phyloP scores from a whole-genome alignment of 2,329 filamentous ascomycete species.

The Hymenoscyphus linearis region DNA sequence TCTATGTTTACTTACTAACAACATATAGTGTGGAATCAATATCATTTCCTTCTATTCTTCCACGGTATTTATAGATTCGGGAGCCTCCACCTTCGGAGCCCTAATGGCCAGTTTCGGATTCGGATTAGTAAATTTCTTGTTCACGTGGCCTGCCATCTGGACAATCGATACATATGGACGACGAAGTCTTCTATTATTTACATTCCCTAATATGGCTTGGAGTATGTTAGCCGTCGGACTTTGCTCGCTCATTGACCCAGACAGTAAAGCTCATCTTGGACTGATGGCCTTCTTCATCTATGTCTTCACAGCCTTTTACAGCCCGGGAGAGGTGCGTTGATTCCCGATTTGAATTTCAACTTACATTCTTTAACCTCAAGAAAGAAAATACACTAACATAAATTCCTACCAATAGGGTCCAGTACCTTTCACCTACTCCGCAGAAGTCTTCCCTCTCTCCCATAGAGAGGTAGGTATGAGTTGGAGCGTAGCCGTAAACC shows the following conservation, averaged over 20 bases:
- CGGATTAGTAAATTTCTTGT: constrained; percentile 57
- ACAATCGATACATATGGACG: constrained; percentile 62
- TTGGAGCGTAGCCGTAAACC: constrained; percentile 61
- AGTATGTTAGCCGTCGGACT: constrained; percentile 53
- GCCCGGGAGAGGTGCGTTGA: constrained; percentile 42
- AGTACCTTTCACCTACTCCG: constrained; percentile 63
- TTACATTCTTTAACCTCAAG: background rate
- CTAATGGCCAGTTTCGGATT: constrained; percentile 58
- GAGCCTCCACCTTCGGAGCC: constrained; percentile 48
- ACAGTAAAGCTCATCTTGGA: constrained; percentile 39
- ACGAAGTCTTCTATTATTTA: constrained; percentile 54
- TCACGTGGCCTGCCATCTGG: constrained; percentile 59
- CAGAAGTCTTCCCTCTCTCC: constrained; percentile 65
- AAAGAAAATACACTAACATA: background rate
- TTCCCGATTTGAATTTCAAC: background rate
- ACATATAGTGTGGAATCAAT: constrained; percentile 37
- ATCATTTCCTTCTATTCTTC: constrained; percentile 71
- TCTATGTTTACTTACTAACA: constrained; percentile 18
- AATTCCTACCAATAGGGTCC: constrained; percentile 44
- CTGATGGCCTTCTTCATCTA: constrained; percentile 56
- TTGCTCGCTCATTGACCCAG: constrained; percentile 43
- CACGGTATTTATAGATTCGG: constrained; percentile 52
- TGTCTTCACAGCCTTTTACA: constrained; percentile 58
- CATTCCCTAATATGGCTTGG: constrained; percentile 62
- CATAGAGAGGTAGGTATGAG: constrained; percentile 69